phyloP scores from a whole-genome alignment of 2,329 filamentous ascomycete genomes.

The Colletotrichum lentis region DNA sequence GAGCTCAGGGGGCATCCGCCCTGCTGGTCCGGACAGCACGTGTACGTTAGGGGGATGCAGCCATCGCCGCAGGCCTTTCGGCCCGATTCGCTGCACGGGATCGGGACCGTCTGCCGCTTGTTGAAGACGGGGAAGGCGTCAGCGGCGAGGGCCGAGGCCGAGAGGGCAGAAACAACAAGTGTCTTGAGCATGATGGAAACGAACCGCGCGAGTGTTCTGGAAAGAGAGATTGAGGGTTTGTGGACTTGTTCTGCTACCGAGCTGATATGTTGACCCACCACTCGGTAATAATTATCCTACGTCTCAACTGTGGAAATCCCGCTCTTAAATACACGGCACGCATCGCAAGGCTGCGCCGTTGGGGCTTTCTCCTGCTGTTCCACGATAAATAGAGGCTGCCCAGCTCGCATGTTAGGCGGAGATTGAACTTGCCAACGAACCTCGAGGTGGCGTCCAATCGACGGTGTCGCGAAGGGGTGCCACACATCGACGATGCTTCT shows the following conservation, averaged over 20 bases:
- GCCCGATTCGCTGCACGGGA: conserved; percentile 41
- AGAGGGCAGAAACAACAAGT: conserved; percentile 41
- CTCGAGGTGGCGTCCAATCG: conserved; percentile 16
- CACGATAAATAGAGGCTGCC: background rate
- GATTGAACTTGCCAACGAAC: conserved; percentile 6
- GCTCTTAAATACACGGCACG: background rate
- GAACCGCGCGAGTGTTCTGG: background rate
- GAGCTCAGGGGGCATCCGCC: conserved; percentile 43
- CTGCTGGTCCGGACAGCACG: conserved; percentile 44
- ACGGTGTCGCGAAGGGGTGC: background rate
- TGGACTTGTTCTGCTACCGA: background rate
- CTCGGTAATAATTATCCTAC: background rate
- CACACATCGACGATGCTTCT: background rate
- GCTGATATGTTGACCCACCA: background rate
- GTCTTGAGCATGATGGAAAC: conserved; percentile 42
- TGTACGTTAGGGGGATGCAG: conserved; percentile 44
- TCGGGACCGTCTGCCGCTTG: conserved; percentile 40
- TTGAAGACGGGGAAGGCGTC: conserved; percentile 33
- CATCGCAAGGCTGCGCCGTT: background rate
- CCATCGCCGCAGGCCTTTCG: conserved; percentile 44
- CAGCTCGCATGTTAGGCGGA: conserved; percentile 6
- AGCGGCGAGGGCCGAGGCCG: conserved; percentile 39
- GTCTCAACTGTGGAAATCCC: background rate
- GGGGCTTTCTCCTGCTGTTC: background rate
- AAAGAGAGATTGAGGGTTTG: background rate